Base-by-base conservation (phyloP, 2,329 filamentous ascomycete genomes). In the Paramyrothecium sp. region DNA sequence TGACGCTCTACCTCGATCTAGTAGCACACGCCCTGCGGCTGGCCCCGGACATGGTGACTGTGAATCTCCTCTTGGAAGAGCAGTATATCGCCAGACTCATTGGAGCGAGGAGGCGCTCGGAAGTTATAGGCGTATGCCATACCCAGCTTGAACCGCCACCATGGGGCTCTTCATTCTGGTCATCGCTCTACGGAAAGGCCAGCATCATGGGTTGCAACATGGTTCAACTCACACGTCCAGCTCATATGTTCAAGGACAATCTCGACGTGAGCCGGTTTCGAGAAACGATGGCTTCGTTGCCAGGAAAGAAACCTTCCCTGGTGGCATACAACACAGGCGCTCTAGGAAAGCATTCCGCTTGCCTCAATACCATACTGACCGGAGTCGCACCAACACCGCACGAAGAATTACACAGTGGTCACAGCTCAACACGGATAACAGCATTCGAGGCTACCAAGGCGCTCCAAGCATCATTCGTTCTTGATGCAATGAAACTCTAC, bases 401-500 rank as follows among this genome's bases (percentile, higher is more conserved):
- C 58, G 13, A 44, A 7, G 13, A 5, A 44, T 16, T 12, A 19
- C 38, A 17, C 7, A 44, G 13, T 44, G 5, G 38, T 12, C 13
- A 12, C 13, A 19, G n/a, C 38, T 44, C n/a, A n/a, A 61, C 65
- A 5, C 65, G 61, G 13, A 61, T 90, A 13, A 91, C 88, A 0
- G 80, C 87, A 1, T 73, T 79, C 11, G 82, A 90, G 58, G 84
- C 87, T 0, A 89, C 88, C 7, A 74, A 82, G 59, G 85, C 88
- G 1, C 78, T 92, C 0, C 90, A 87, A 64, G 79, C 85, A 3
- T 86, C 84, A 1, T 89, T 89, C 57, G 78, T 88, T 1, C 83
- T 86, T 54, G 87, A 91, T 46, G 80, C 86, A 0, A 85, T 92
- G 78, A 85, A 87, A 53, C 85, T 90, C 55, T 90, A 89, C 63